Base-by-base conservation (phyloP, 176 grass and related monocot genomes). In the Triticum turgidum region DNA sequence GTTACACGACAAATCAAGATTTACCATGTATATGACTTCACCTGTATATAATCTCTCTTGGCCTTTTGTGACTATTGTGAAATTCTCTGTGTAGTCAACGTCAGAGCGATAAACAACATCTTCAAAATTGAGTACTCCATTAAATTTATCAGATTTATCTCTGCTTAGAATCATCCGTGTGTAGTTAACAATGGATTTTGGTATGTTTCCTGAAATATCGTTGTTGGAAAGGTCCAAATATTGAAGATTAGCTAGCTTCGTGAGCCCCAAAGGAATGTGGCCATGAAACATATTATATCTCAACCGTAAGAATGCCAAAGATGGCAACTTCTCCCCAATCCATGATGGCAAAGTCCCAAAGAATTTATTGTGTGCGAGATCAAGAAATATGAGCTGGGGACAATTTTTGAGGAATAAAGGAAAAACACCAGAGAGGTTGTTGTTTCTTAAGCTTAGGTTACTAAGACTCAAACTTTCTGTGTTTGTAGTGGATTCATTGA, bases 251-350 rank as follows among this genome's bases (percentile, higher is more conserved):
- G 7, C 11, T 3, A 80, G 24, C 14, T 34, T 73, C 0, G 15
- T 24, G 6, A 86, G 65, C 2, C 74, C 58, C 0, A 62, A 2
- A 0, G 89, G 92, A 20, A 94, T 94, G 21, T n/a, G 11, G 3
- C 92, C 89, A 20, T 7, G 65, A 25, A 94, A 91, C 68, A 80
- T 87, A 67, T 94, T 94, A 0, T 25, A 82, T 5, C 69, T 2
- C 5, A 86, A 30, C 11, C 52, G 6, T 14, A 86, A 18, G 7
- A 86, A 79, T 9, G 17, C 7, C 27, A 80, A 80, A 17, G 35
- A 73, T 1, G 52, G 44, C 37, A 86, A 9, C 11, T 80, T 62
- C 5, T 73, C 25, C 1, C 37, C 54, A 47, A 86, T 86, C 85
- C 85, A 87, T 35, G 54, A 0, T 0, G 24, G 85, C 4, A 87